Percentiles rank a stretch among this genome's conserved stretches.
These are phyloP conservation scores for Pleurozium schreberi DNA, from an alignment of 225 moss, liverwort and hornwort genomes.

Conservation along the genomic window DNA sequence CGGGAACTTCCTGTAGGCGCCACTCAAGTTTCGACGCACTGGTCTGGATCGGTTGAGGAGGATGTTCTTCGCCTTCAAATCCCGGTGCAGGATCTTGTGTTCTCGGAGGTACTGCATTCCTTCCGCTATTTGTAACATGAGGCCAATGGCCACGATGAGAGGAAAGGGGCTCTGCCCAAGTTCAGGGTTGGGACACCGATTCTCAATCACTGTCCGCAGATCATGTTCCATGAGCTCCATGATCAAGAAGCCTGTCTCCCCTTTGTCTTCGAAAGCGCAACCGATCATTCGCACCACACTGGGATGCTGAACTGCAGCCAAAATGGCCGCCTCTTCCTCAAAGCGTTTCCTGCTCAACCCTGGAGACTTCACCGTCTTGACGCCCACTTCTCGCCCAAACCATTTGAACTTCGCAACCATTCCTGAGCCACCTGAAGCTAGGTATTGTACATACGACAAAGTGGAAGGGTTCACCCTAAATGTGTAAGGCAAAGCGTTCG, in stretches of 20 bases:
- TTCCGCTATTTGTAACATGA: slow-evolving; percentile 37
- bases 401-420: slow-evolving; percentile 39
- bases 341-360: slow-evolving; percentile 29
- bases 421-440: slow-evolving; percentile 27
- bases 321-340: slow-evolving; percentile 40
- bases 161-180: slow-evolving; percentile 21
- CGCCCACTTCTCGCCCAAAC: slow-evolving; percentile 22
- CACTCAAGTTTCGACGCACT: neutral
- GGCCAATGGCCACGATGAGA: slow-evolving; percentile 29
- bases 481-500: slow-evolving; percentile 17
- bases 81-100: slow-evolving; percentile 35
- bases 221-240: slow-evolving; percentile 53
- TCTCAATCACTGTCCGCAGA: slow-evolving; percentile 28
- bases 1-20: slow-evolving; percentile 9
- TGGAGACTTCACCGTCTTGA: slow-evolving; percentile 31
- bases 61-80: slow-evolving; percentile 40
- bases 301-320: slow-evolving; percentile 42
- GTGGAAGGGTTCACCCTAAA: slow-evolving; percentile 16
- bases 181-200: slow-evolving; percentile 9
- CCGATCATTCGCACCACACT: slow-evolving; percentile 37
- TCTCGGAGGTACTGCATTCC: slow-evolving; percentile 30
- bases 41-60: slow-evolving; percentile 15
- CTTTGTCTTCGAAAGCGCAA: slow-evolving; percentile 16
- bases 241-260: slow-evolving; percentile 10
- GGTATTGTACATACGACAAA: neutral